Percentiles rank a stretch among this genome's conserved stretches.
Conservation (phyloP, 257 asterid genomes). For the Misopates orontium region DNA sequence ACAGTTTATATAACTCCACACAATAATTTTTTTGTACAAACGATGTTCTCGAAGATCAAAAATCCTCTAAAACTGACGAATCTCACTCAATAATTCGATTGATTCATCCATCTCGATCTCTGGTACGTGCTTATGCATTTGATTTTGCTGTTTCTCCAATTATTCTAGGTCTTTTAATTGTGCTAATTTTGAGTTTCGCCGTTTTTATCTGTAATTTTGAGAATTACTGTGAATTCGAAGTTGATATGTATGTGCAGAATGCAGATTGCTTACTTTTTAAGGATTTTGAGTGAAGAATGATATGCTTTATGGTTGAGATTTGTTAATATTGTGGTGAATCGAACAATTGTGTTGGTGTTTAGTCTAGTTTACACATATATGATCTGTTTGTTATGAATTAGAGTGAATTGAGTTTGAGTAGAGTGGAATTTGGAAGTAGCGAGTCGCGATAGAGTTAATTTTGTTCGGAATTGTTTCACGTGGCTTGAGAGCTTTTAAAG, state of each 20-base stretch:
- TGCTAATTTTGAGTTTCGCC: neutral
- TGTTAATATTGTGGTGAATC: neutral
- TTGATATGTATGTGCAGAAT: neutral
- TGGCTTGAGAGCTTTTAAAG: too few relatives aligned
- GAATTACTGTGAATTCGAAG: neutral
- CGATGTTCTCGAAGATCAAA: neutral
- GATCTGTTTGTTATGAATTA: neutral
- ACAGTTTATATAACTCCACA: neutral
- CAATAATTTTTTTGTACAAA: neutral
- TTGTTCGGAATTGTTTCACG: too few relatives aligned
- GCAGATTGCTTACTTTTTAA: neutral
- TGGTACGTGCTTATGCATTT: neutral
- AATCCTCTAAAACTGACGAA: neutral
- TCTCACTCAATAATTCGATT: neutral
- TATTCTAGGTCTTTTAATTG: neutral
- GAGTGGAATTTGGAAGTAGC: neutral
- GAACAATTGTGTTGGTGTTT: neutral
- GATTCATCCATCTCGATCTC: neutral
- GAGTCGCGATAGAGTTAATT: too few relatives aligned
- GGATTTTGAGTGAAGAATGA: neutral
- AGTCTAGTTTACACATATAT: neutral
- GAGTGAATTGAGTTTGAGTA: neutral
- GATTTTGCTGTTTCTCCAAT: neutral
- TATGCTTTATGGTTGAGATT: neutral
- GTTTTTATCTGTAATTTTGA: neutral